Conservation (phyloP, 2,329 filamentous ascomycete genomes). For the Pseudocercospora crystallina region DNA sequence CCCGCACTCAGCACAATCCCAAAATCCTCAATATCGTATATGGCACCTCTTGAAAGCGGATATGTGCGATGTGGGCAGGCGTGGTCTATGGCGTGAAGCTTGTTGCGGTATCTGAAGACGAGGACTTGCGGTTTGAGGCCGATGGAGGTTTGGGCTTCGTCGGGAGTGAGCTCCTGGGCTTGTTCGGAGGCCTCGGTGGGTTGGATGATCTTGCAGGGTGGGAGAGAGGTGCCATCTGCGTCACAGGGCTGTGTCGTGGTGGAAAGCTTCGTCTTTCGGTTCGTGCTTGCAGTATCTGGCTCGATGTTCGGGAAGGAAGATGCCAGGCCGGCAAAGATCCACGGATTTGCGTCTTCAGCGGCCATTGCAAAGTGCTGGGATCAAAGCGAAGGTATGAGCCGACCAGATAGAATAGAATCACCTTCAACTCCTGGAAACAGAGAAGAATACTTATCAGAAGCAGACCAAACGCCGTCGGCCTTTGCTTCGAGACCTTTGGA, state of each 20-base stretch:
- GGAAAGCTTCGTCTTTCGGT: conserved; percentile 41
- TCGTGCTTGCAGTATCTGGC: conserved; percentile 40
- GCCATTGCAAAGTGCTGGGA: not conserved
- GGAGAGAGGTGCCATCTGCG: conserved; percentile 7
- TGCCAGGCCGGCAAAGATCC: conserved; percentile 56
- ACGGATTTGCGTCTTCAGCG: conserved; percentile 32
- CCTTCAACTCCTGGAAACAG: not conserved
- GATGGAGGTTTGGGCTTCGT: conserved; percentile 34
- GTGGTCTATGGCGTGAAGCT: conserved; percentile 68
- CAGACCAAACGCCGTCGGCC: conserved; percentile 3
- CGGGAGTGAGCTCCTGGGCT: conserved; percentile 42
- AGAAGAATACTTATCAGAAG: not conserved
- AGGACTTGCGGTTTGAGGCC: conserved; percentile 58
- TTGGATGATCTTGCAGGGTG: conserved; percentile 58
- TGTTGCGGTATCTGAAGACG: conserved; percentile 63
- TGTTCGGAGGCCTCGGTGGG: conserved; percentile 9
- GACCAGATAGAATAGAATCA: not conserved
- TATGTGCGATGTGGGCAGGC: conserved; percentile 70
- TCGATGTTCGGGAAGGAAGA: conserved; percentile 58
- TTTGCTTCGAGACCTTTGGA: not conserved
- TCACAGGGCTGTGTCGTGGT: conserved; percentile 34
- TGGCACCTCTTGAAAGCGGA: conserved; percentile 61
- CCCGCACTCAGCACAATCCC: conserved; percentile 63
- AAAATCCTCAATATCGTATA: conserved; percentile 74
- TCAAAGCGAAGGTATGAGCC: not conserved